These are phyloP conservation scores for Eimeria tenella DNA, from an alignment of 169 alveolate genomes.

Conservation along the genomic window DNA sequence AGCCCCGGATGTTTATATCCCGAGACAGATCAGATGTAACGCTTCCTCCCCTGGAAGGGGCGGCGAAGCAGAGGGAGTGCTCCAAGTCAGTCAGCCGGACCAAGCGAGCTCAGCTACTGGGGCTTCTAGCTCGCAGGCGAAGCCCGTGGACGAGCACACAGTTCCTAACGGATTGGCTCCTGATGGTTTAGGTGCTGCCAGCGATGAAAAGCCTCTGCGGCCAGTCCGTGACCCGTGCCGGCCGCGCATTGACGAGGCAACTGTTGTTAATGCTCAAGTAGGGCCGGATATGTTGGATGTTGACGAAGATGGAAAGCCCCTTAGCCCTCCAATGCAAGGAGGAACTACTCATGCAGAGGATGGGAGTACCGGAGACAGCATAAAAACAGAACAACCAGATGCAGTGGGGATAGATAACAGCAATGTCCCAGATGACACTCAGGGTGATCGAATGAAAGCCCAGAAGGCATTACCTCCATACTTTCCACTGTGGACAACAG, in stretches of 20 bases:
- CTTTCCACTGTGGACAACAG: slow-evolving; percentile 91
- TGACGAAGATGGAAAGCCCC: slow-evolving; percentile 78
- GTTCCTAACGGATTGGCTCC: slow-evolving; percentile 7
- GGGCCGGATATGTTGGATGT: slow-evolving; percentile 78
- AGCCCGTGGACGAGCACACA: background rate
- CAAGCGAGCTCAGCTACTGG: background rate
- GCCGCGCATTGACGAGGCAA: slow-evolving; percentile 64
- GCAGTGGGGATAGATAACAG: slow-evolving; percentile 21
- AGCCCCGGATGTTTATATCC: slow-evolving; percentile 65
- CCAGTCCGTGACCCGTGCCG: slow-evolving; percentile 51
- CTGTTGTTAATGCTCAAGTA: slow-evolving; percentile 17
- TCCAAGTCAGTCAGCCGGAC: background rate
- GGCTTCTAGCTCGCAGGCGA: slow-evolving; percentile 6
- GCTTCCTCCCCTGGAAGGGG: background rate
- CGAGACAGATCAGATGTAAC: background rate
- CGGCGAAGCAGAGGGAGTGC: slow-evolving; percentile 21
- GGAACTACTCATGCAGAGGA: slow-evolving; percentile 38
- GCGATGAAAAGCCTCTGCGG: slow-evolving; percentile 29
- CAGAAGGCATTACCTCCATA: slow-evolving; percentile 76
- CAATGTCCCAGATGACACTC: background rate
- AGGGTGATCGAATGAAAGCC: background rate
- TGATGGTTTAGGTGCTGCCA: slow-evolving; percentile 30
- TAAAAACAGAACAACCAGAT: slow-evolving; percentile 52
- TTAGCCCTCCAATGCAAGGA: slow-evolving; percentile 38
- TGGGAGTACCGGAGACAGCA: slow-evolving; percentile 21